Evolutionary conservation across 352 stramenopile genomes (phyloP).

Genomic region (Pythium vanterpoolii): DNA sequence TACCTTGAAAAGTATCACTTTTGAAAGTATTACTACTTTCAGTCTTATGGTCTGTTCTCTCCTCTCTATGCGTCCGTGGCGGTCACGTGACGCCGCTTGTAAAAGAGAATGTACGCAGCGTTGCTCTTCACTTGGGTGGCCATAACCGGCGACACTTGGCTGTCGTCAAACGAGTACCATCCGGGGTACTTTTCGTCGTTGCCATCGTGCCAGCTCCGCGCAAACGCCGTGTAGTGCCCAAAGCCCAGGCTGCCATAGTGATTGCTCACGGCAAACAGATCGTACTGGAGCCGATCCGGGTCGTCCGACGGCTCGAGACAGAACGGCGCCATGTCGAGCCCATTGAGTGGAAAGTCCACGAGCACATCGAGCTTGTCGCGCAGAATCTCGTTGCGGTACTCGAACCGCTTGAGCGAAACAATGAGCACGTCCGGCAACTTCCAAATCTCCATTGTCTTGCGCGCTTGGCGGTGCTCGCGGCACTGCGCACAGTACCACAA

Average conservation of each 20-base stretch:
- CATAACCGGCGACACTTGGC: slow-evolving; percentile 56
- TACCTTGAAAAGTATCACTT: background rate
- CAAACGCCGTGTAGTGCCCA: slow-evolving; percentile 89
- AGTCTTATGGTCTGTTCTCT: no score
- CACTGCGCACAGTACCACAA: slow-evolving; percentile 83
- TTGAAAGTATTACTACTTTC: background rate
- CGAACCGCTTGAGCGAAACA: slow-evolving; percentile 86
- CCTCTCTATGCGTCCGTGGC: background rate
- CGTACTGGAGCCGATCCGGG: slow-evolving; percentile 57
- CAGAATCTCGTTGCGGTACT: slow-evolving; percentile 81
- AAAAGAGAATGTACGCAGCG: slow-evolving; percentile 88
- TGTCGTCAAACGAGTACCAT: slow-evolving; percentile 88
- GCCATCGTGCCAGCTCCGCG: slow-evolving; percentile 52
- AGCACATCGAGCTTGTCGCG: slow-evolving; percentile 82
- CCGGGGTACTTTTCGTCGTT: slow-evolving; percentile 52
- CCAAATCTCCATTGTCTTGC: slow-evolving; percentile 83
- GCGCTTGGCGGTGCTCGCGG: slow-evolving; percentile 71
- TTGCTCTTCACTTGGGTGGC: slow-evolving; percentile 68
- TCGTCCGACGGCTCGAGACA: slow-evolving; percentile 53
- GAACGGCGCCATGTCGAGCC: slow-evolving; percentile 79
- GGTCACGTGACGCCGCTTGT: slow-evolving; percentile 48
- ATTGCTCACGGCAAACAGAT: slow-evolving; percentile 89
- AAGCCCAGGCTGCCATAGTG: slow-evolving; percentile 90
- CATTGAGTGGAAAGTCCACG: slow-evolving; percentile 85
- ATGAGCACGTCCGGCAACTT: slow-evolving; percentile 79